These are phyloP conservation scores for Daldinia sp. DNA, from an alignment of 2,329 filamentous ascomycete genomes.

Conservation along the genomic window DNA sequence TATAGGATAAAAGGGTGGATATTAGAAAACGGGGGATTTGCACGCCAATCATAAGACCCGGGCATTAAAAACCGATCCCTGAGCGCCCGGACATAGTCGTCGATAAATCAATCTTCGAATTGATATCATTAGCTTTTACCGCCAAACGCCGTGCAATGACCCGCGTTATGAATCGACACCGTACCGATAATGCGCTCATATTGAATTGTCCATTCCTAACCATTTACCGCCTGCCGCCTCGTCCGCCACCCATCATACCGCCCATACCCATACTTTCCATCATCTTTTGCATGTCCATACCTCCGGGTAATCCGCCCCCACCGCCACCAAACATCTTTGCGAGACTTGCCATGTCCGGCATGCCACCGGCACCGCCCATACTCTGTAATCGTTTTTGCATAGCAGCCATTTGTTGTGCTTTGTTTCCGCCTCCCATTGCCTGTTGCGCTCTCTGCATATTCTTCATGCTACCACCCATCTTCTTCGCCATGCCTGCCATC, in stretches of 20 bases:
- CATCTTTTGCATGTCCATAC: constrained; percentile 83
- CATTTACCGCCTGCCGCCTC: constrained; percentile 44
- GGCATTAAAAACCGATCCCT: not conserved
- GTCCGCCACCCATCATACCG: constrained; percentile 57
- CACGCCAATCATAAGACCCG: not conserved
- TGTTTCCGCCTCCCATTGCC: constrained; percentile 89
- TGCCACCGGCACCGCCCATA: constrained; percentile 80
- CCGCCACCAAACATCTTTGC: constrained; percentile 91
- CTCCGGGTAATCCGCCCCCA: constrained; percentile 74
- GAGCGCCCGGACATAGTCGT: not conserved
- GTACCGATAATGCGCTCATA: constrained; percentile 26
- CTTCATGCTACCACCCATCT: constrained; percentile 97
- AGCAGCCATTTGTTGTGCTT: constrained; percentile 90
- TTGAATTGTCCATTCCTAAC: constrained; percentile 14
- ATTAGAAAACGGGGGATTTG: not conserved
- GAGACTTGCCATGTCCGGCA: constrained; percentile 85
- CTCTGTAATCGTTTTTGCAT: constrained; percentile 96
- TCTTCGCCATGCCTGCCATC: constrained; percentile 99
- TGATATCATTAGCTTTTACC: constrained; percentile 27
- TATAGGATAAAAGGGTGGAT: not conserved
- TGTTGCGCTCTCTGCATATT: constrained; percentile 95
- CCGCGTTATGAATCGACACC: constrained; percentile 28
- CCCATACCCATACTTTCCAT: constrained; percentile 75
- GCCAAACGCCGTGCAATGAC: constrained; percentile 43
- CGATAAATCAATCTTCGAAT: constrained; percentile 16